Conservation (phyloP, 768 basidiomycete genomes). For the Sarcodon sp. region DNA sequence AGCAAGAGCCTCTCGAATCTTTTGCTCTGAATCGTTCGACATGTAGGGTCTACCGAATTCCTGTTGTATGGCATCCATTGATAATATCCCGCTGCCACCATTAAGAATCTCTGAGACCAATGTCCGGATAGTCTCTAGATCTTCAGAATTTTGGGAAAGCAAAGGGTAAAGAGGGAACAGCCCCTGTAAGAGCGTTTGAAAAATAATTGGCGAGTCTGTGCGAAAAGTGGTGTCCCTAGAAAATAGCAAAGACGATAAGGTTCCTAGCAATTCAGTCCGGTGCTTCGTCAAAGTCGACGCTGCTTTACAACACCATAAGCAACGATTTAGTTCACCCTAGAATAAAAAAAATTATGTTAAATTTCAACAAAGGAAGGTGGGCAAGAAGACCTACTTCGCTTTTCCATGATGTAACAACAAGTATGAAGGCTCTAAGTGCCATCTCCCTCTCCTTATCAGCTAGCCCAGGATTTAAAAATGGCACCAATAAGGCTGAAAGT, state of each 20-base stretch:
- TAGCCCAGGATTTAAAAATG: slow-evolving; percentile 30
- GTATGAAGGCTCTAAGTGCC: slow-evolving; percentile 51
- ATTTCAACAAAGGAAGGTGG: background rate
- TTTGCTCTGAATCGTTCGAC: slow-evolving; percentile 20
- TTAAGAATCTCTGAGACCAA: slow-evolving; percentile 30
- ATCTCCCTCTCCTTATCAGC: slow-evolving; percentile 39
- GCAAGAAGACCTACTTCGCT: slow-evolving; percentile 31
- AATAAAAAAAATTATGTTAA: slow-evolving; percentile 1
- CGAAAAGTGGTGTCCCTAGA: slow-evolving; percentile 29
- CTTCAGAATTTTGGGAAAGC: slow-evolving; percentile 18
- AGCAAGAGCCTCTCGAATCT: slow-evolving; percentile 34
- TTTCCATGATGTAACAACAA: slow-evolving; percentile 42
- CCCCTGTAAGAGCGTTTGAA: slow-evolving; percentile 38
- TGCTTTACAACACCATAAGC: slow-evolving; percentile 61
- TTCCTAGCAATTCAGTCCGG: slow-evolving; percentile 36
- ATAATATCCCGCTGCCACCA: slow-evolving; percentile 37
- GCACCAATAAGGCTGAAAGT: slow-evolving; percentile 41
- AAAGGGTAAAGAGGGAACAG: slow-evolving; percentile 37
- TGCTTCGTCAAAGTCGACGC: slow-evolving; percentile 29
- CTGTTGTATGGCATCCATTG: slow-evolving; percentile 30
- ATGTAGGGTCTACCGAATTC: slow-evolving; percentile 29
- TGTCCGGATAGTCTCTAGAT: slow-evolving; percentile 24
- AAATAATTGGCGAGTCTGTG: slow-evolving; percentile 27
- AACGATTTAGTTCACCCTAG: slow-evolving; percentile 42
- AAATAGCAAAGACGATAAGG: slow-evolving; percentile 32